phyloP scores from a whole-genome alignment of 495 filamentous ascomycete genomes.

The Cercophora samala region DNA sequence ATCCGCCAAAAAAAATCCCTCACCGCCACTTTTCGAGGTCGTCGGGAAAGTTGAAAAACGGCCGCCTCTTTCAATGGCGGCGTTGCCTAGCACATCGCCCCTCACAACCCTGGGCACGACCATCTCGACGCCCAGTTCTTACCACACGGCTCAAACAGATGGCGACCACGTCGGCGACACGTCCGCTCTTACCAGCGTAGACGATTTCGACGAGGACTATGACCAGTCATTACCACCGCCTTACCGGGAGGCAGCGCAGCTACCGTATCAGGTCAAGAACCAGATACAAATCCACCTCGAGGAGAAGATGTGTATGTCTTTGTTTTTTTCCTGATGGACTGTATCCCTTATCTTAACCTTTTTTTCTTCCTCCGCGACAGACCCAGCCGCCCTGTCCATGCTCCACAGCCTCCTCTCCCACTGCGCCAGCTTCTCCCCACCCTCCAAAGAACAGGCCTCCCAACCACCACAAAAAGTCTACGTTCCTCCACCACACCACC shows the following conservation, averaged over 20 bases:
- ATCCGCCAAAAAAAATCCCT: not conserved
- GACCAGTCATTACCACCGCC: not conserved
- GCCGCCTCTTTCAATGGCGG: not conserved
- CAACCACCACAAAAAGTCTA: slow-evolving; percentile 29
- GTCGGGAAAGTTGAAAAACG: not conserved
- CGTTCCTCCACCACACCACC: slow-evolving; percentile 53
- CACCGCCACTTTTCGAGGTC: not conserved
- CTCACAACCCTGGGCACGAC: slow-evolving; percentile 23
- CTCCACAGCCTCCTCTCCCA: slow-evolving; percentile 62
- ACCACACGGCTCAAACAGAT: not conserved
- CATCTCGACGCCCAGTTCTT: slow-evolving; percentile 19
- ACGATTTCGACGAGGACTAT: not conserved
- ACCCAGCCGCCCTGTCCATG: slow-evolving; percentile 64
- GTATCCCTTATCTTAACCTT: not conserved
- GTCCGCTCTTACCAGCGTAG: not conserved
- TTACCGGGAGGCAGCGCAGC: slow-evolving; percentile 51
- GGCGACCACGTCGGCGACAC: slow-evolving; percentile 15
- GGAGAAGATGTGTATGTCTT: slow-evolving; percentile 63
- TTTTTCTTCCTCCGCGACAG: slow-evolving; percentile 36
- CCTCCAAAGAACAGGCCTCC: slow-evolving; percentile 18
- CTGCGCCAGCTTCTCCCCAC: slow-evolving; percentile 41
- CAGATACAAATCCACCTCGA: slow-evolving; percentile 72
- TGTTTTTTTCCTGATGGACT: not conserved
- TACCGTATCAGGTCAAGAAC: slow-evolving; percentile 61
- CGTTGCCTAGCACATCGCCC: slow-evolving; percentile 25